A percentile compares a stretch with the other conserved stretches of the same genome.
These are phyloP conservation scores for Takashimella koratensis DNA, from an alignment of 1,284 basidiomycete genomes.

Conservation along the genomic window DNA sequence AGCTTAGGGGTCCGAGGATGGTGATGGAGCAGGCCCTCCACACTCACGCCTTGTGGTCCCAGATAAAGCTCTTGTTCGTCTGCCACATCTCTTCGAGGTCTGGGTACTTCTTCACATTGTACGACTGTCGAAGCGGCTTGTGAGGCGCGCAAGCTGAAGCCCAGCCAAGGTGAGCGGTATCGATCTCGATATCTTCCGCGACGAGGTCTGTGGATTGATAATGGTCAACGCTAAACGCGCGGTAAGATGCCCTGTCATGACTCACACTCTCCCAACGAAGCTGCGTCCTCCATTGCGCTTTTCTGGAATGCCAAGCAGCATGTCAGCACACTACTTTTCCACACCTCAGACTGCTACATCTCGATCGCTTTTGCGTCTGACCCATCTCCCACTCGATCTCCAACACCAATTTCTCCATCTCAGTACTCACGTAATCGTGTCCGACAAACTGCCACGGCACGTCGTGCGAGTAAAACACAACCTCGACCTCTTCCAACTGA, in stretches of 20 bases:
- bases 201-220: conserved; percentile 31
- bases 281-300: conserved; percentile 32
- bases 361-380: too few relatives aligned
- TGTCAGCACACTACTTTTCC: not conserved
- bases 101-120: conserved; percentile 25
- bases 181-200: conserved; percentile 29
- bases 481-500: conserved; percentile 32
- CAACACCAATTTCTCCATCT: not conserved
- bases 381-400: not conserved
- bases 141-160: conserved; percentile 42
- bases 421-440: conserved; percentile 41
- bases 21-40: conserved; percentile 2
- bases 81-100: conserved; percentile 33
- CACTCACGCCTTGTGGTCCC: conserved; percentile 45
- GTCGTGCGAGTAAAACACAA: conserved; percentile 43
- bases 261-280: conserved; percentile 41
- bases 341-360: too few relatives aligned
- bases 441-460: conserved; percentile 47
- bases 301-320: conserved; percentile 18
- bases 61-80: conserved; percentile 34
- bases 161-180: conserved; percentile 43
- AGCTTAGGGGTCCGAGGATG: not conserved
- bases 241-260: too few relatives aligned
- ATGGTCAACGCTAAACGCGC: too few relatives aligned
- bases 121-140: conserved; percentile 34